Percentiles rank a stretch among this genome's conserved stretches.
Evolutionary conservation across 768 basidiomycete species (phyloP).

Genomic region (Zangia roseola): DNA sequence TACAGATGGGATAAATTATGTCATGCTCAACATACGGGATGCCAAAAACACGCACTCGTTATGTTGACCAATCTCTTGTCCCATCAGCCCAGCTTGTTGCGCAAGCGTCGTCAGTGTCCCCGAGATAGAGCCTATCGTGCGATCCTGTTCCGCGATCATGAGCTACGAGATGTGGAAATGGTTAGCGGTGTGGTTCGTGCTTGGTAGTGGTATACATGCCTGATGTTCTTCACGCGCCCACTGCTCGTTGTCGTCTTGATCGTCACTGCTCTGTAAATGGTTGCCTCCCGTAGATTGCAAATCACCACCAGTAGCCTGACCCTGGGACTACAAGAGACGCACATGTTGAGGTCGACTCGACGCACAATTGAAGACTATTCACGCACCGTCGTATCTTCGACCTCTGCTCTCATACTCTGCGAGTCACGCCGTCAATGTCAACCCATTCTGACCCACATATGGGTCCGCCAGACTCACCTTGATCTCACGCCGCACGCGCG

Average conservation of each 20-base stretch:
- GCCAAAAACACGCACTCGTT: slow-evolving; percentile 64
- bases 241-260: slow-evolving; percentile 65
- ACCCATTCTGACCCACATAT: background rate
- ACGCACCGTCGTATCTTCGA: slow-evolving; percentile 34
- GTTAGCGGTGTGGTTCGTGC: background rate
- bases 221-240: slow-evolving; percentile 90
- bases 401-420: slow-evolving; percentile 73
- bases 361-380: background rate
- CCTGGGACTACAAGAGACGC: background rate
- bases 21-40: background rate
- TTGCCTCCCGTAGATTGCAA: slow-evolving; percentile 13
- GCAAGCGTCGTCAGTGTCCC: slow-evolving; percentile 83
- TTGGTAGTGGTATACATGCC: slow-evolving; percentile 37
- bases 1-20: slow-evolving; percentile 37
- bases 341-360: too few relatives aligned
- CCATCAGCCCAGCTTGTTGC: slow-evolving; percentile 93
- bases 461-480: slow-evolving; percentile 52
- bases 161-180: slow-evolving; percentile 45
- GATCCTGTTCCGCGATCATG: slow-evolving; percentile 86
- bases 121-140: slow-evolving; percentile 82
- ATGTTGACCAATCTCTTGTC: slow-evolving; percentile 87
- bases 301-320: too few relatives aligned
- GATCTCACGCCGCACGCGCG: slow-evolving; percentile 70
- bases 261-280: slow-evolving; percentile 19
- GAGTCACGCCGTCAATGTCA: slow-evolving; percentile 38